These are phyloP conservation scores for Entelexis paramagnoliae DNA, from an alignment of 1,139 yeast genomes.

Conservation along the genomic window DNA sequence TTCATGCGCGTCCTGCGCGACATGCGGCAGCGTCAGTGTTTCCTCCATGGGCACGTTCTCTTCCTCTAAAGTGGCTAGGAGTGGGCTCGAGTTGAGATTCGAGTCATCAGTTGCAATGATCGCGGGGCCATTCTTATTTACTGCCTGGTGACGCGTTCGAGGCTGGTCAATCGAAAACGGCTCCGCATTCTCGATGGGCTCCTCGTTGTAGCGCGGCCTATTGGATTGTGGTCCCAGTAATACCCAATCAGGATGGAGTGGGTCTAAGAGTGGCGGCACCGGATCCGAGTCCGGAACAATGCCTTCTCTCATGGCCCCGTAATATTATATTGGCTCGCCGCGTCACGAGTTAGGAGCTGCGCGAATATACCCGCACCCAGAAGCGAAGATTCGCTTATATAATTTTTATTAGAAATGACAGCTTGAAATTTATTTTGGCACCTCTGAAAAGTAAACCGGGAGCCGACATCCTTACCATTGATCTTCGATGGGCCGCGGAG, in stretches of 20 bases:
- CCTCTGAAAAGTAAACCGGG: no score
- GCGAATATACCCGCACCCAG: background rate
- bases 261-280: constrained; percentile 5
- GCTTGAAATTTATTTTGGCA: background rate
- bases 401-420: constrained; percentile 10
- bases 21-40: background rate
- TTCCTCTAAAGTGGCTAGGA: no score
- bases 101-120: no score
- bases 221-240: background rate
- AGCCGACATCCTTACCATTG: background rate
- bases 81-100: no score
- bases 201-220: background rate
- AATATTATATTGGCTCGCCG: background rate
- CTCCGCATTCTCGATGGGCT: background rate
- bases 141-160: background rate
- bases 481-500: constrained; percentile 22
- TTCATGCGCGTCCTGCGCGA: background rate
- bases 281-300: constrained; percentile 19
- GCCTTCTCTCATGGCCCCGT: constrained; percentile 3
- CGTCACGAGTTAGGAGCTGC: background rate
- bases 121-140: no score
- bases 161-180: background rate
- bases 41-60: background rate
- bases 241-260: constrained; percentile 8
- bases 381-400: constrained; percentile 4